These are phyloP conservation scores for Pascua sp. DNA, from an alignment of 1,284 basidiomycete genomes.

Conservation along the genomic window DNA sequence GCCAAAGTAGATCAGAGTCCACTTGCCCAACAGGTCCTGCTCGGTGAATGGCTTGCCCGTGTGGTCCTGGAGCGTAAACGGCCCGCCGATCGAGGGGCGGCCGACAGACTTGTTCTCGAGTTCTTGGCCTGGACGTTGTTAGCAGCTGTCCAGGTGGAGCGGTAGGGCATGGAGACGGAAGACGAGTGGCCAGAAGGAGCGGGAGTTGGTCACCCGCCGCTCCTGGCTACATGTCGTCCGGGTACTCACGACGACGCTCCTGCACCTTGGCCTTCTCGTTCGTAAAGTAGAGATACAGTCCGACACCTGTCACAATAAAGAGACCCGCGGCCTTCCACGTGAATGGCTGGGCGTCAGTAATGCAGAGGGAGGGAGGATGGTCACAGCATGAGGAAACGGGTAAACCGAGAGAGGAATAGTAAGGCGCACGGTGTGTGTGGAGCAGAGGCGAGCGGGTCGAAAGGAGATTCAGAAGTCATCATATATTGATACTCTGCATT, in stretches of 20 bases:
- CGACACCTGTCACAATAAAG: slow-evolving; percentile 76
- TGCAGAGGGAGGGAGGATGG: too few species aligned
- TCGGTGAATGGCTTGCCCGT: slow-evolving; percentile 72
- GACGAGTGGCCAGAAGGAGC: too few species aligned
- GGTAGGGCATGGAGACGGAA: too few species aligned
- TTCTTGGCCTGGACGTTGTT: slow-evolving; percentile 61
- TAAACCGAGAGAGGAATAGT: too few species aligned
- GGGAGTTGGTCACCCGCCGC: too few species aligned
- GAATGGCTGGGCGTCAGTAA: slow-evolving; percentile 63
- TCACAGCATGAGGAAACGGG: too few species aligned
- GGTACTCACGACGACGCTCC: slow-evolving; percentile 63
- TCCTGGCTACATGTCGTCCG: slow-evolving; percentile 44
- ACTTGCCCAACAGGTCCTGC: slow-evolving; percentile 75
- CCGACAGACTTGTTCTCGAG: slow-evolving; percentile 57
- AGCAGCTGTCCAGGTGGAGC: too few species aligned
- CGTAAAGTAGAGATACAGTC: slow-evolving; percentile 83
- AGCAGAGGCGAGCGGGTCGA: too few species aligned
- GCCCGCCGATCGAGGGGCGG: slow-evolving; percentile 77
- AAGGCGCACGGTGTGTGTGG: too few species aligned
- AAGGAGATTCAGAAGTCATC: too few species aligned
- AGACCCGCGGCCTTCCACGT: slow-evolving; percentile 76
- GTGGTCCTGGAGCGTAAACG: slow-evolving; percentile 73
- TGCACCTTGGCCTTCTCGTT: slow-evolving; percentile 77
- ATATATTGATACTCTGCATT: not conserved
- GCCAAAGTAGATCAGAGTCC: slow-evolving; percentile 88